Conservation (phyloP, 371 early-diverging fungal genomes). For the Circinella minor region DNA sequence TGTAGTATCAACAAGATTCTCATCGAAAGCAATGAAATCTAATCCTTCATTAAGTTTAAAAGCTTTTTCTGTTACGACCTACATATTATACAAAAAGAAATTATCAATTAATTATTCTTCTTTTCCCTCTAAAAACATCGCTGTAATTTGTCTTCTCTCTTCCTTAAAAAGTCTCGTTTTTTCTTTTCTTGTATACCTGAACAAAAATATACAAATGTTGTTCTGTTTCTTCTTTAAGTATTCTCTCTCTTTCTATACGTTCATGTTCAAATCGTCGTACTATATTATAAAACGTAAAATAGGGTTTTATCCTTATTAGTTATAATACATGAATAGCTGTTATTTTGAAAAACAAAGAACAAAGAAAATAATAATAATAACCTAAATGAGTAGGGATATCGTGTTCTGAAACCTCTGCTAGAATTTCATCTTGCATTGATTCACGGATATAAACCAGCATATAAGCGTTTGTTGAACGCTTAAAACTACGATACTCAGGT, state of each 20-base stretch:
- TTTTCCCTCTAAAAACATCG: not conserved
- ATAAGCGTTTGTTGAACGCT: constrained; percentile 92
- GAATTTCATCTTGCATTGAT: constrained; percentile 66
- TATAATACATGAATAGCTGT: too few relatives aligned
- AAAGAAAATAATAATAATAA: constrained; percentile 23
- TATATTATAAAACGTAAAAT: not conserved
- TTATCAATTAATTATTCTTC: too few relatives aligned
- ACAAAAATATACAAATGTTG: constrained; percentile 63
- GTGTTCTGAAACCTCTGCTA: constrained; percentile 60
- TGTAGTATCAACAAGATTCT: constrained; percentile 20
- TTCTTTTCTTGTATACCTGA: not conserved
- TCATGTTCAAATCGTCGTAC: constrained; percentile 63
- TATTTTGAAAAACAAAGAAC: not conserved
- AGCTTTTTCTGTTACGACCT: constrained; percentile 60
- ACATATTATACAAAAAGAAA: not conserved
- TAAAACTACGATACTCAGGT: constrained; percentile 56
- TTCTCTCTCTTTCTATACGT: constrained; percentile 48
- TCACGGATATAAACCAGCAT: constrained; percentile 95
- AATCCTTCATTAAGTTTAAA: constrained; percentile 75
- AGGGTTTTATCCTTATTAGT: too few relatives aligned
- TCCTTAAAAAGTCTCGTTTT: too few relatives aligned
- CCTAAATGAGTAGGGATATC: constrained; percentile 84
- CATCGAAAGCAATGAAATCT: constrained; percentile 66
- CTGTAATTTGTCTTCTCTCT: not conserved
- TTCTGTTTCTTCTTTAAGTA: constrained; percentile 69